Evolutionary conservation across 164 flowering plant species (phyloP).

Genomic region (Chimonanthus praecox): DNA sequence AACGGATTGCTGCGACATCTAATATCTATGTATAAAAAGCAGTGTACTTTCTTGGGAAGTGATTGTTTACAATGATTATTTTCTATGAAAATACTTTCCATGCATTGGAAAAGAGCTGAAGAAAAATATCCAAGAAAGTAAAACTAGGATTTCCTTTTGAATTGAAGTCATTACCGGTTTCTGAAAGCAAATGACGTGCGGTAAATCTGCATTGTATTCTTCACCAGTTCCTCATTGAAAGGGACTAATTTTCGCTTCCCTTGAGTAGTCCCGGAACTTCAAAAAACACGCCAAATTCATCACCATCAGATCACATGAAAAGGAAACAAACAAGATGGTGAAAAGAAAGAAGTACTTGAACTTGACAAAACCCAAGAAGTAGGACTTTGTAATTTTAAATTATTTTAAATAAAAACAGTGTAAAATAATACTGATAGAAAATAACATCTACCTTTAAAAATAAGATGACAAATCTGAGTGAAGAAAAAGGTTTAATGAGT

Average conservation of each 20-base stretch:
- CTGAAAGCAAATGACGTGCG: slow-evolving; percentile 79
- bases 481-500: too few species aligned
- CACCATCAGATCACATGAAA: background rate
- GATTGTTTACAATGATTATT: too few species aligned
- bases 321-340: background rate
- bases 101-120: background rate
- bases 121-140: background rate
- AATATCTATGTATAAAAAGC: too few species aligned
- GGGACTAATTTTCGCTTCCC: slow-evolving; percentile 82
- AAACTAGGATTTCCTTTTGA: background rate
- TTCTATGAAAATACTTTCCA: too few species aligned
- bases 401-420: background rate
- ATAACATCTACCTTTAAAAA: background rate
- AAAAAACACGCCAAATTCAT: slow-evolving; percentile 9
- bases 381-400: too few species aligned
- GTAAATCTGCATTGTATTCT: slow-evolving; percentile 60
- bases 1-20: background rate
- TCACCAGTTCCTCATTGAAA: slow-evolving; percentile 65
- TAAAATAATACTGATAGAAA: background rate
- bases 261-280: slow-evolving; percentile 88
- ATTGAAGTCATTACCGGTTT: slow-evolving; percentile 46
- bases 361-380: background rate
- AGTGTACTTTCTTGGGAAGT: too few species aligned
- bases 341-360: background rate
- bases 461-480: too few species aligned